A percentile compares a stretch with the other conserved stretches of the same genome.
Evolutionary conservation across 2,329 filamentous ascomycete species (phyloP).

Genomic region (Fusarium nodosum): DNA sequence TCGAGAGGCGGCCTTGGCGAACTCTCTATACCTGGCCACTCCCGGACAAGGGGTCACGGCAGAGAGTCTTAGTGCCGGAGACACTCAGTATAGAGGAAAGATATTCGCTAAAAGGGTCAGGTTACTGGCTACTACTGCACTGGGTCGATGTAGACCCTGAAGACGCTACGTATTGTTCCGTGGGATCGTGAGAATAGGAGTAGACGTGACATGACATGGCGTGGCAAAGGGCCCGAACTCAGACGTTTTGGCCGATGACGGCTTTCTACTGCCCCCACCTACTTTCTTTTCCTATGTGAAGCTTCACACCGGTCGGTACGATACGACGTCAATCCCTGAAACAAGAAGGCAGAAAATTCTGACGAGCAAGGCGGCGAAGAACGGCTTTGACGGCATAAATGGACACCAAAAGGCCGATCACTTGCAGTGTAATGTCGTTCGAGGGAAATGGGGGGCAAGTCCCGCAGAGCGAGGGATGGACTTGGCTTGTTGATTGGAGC

Average conservation of each 20-base stretch:
- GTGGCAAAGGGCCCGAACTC: conserved; percentile 19
- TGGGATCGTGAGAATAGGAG: conserved; percentile 17
- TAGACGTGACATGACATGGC: conserved; percentile 6
- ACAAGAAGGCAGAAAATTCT: conserved; percentile 24
- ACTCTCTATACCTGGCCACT: conserved; percentile 21
- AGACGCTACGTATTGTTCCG: conserved; percentile 32
- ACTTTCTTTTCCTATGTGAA: background rate
- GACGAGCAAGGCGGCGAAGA: conserved; percentile 24
- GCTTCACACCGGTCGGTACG: conserved; percentile 25
- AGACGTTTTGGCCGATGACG: conserved; percentile 41
- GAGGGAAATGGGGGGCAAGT: conserved; percentile 31
- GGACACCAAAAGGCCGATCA: conserved; percentile 39
- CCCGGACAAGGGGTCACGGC: conserved; percentile 14
- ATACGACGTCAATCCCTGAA: conserved; percentile 24
- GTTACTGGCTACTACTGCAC: conserved; percentile 1
- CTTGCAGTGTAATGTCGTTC: conserved; percentile 28
- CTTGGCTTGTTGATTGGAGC: conserved; percentile 34
- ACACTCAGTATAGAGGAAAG: background rate
- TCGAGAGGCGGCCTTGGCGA: conserved; percentile 19
- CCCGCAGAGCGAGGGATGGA: conserved; percentile 23
- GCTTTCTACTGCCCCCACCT: conserved; percentile 27
- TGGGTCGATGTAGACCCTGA: conserved; percentile 35
- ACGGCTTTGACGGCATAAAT: conserved; percentile 31
- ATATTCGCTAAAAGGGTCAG: background rate
- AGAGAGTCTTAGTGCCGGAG: conserved; percentile 33